Conservation (phyloP, 192 early-diverging fungal species). For the Backusella mclennaniae region DNA sequence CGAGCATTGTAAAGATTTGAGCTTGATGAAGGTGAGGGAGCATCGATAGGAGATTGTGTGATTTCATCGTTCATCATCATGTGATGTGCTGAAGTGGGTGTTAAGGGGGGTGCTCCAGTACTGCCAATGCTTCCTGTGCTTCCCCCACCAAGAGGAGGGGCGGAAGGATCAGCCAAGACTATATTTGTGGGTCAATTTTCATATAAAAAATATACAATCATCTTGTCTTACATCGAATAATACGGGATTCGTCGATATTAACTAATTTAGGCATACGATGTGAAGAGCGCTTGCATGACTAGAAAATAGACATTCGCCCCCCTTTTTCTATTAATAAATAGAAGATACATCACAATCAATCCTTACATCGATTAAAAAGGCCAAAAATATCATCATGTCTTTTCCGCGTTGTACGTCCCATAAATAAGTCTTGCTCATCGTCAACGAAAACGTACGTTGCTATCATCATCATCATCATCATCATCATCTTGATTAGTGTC, state of each 20-base stretch:
- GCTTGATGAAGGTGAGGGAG: not conserved
- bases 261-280: conserved; percentile 46
- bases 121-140: not conserved
- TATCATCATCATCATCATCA: conserved; percentile 14
- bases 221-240: conserved; percentile 29
- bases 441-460: conserved; percentile 47
- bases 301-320: not conserved
- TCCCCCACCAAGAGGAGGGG: not conserved
- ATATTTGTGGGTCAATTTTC: not conserved
- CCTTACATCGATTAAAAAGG: conserved; percentile 33
- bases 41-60: not conserved
- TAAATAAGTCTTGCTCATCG: conserved; percentile 48
- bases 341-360: too few relatives aligned
- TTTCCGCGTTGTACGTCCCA: conserved; percentile 49
- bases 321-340: not conserved
- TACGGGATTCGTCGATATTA: conserved; percentile 46
- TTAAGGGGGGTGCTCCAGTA: not conserved
- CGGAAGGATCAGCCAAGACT: conserved; percentile 16
- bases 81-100: not conserved
- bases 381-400: conserved; percentile 51
- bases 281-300: conserved; percentile 42
- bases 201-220: too few relatives aligned
- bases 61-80: not conserved
- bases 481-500: too few relatives aligned
- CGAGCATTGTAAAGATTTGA: not conserved